Conservation (phyloP, 768 basidiomycete species). For the Boletales sp. region DNA sequence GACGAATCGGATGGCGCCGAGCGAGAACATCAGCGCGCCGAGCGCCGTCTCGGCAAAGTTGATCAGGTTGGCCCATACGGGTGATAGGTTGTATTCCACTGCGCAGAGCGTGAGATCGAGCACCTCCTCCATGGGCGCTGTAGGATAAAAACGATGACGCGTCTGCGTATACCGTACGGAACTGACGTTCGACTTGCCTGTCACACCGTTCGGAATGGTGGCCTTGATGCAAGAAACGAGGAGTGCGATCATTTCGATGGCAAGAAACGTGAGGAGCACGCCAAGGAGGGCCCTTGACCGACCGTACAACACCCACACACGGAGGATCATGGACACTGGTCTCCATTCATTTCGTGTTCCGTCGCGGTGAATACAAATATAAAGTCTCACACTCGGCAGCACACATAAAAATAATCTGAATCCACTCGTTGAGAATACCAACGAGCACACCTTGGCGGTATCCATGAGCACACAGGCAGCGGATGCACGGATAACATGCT, state of each 20-base stretch:
- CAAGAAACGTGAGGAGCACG: background rate
- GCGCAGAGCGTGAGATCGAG: background rate
- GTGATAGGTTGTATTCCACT: no score
- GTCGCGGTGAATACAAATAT: no score
- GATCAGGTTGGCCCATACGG: background rate
- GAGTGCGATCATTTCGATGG: background rate
- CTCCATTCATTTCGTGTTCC: no score
- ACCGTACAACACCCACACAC: background rate
- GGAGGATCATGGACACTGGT: constrained; percentile 1
- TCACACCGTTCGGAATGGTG: background rate
- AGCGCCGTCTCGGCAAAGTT: background rate
- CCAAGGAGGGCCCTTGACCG: background rate
- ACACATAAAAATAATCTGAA: no score
- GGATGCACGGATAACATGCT: background rate
- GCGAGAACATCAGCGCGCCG: background rate
- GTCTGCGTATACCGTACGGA: background rate
- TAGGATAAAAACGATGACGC: background rate
- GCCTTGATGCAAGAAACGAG: background rate
- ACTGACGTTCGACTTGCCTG: background rate
- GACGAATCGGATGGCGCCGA: background rate
- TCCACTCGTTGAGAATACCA: background rate
- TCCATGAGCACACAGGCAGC: background rate
- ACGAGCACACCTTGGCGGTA: background rate
- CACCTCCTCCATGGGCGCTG: background rate
- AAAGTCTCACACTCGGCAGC: background rate